Base-by-base conservation (phyloP, 1,284 basidiomycete genomes). In the Ceratorhiza oryzae-sativae region DNA sequence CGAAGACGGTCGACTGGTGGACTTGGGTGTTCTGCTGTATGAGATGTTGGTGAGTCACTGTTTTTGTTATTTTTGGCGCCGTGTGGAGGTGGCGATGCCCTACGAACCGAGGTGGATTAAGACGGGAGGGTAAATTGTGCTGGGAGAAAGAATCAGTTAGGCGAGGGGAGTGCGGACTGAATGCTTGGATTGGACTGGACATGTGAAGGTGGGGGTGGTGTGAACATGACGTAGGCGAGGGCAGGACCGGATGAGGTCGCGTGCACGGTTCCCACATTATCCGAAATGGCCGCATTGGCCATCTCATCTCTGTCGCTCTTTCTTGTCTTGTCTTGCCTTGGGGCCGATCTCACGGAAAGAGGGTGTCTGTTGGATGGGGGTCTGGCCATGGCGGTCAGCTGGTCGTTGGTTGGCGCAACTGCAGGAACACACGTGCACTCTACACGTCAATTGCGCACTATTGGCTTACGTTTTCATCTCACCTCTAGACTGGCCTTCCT, bases 1-100 rank as follows among this genome's bases (percentile, higher is more conserved):
- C 96, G 36, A 98, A 98, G 83, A 97, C 95, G 0, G 96, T 99
- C 25, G 97, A 99, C 80, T 99, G 97, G 97, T 99, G 97, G 97
- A 99, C 97, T 1, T 99, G 0, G 97, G 97, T 72, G 97, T 99
- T 2, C 84, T 99, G 39, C 86, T 99, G 32, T 99, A 97, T 79
- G 97, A 99, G 81, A 99, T 99, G 97, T 94, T 98, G 86, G 93
- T 90, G 71, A 39, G 82, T 77, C 27, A 34, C 8, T 9, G 20
- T 67, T 20, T 45, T 67, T 39, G 39, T n/a, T 25, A 1, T 18
- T 55, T 56, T 27, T n/a, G 48, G 39, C 3, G 20, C n/a, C 20
- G 32, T 12, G 41, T 23, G 27, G 23, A 51, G 34, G 53, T 34
- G 36, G 36, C 36, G 36, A n/a, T 39, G 36, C 36, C 13, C n/a